Percentiles rank a stretch among this genome's conserved stretches.
phyloP scores from a whole-genome alignment of 2,329 filamentous ascomycete genomes.

The Pseudocercospora fijiensis region DNA sequence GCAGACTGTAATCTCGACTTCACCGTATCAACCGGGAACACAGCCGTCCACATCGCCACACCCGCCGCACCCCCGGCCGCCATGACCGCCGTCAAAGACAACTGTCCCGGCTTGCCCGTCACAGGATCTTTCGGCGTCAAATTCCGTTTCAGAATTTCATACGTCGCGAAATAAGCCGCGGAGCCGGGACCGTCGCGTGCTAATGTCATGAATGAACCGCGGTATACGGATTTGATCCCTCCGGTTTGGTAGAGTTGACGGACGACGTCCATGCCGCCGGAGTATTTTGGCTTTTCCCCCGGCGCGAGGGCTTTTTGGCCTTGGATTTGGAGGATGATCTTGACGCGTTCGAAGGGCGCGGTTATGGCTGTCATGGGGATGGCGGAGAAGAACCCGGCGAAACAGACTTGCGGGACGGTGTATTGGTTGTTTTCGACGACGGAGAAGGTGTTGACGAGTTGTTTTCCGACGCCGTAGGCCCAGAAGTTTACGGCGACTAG shows the following conservation, averaged over 20 bases:
- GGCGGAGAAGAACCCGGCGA: constrained; percentile 95
- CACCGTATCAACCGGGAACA: constrained; percentile 96
- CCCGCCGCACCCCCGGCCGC: constrained; percentile 86
- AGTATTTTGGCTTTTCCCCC: constrained; percentile 90
- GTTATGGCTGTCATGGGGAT: constrained; percentile 97
- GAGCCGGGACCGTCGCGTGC: constrained; percentile 90
- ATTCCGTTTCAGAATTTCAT: constrained; percentile 88
- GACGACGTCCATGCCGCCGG: constrained; percentile 83
- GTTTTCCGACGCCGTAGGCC: constrained; percentile 95
- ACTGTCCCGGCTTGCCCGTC: constrained; percentile 68
- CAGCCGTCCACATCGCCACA: constrained; percentile 98
- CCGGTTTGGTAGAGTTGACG: constrained; percentile 90
- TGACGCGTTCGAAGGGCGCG: constrained; percentile 98
- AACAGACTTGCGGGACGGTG: constrained; percentile 81
- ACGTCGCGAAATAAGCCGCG: constrained; percentile 94
- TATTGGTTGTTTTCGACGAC: constrained; percentile 68
- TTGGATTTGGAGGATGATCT: constrained; percentile 97
- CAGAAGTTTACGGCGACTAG: constrained; percentile 67
- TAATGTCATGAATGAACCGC: constrained; percentile 84
- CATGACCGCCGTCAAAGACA: constrained; percentile 80
- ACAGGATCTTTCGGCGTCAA: constrained; percentile 79
- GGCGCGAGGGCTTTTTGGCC: constrained; percentile 81
- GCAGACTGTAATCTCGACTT: constrained; percentile 92
- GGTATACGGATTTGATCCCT: constrained; percentile 86
- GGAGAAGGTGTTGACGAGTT: constrained; percentile 70